Evolutionary conservation across 73 alveolate species (phyloP).

Genomic region (Stentor roeselii): DNA sequence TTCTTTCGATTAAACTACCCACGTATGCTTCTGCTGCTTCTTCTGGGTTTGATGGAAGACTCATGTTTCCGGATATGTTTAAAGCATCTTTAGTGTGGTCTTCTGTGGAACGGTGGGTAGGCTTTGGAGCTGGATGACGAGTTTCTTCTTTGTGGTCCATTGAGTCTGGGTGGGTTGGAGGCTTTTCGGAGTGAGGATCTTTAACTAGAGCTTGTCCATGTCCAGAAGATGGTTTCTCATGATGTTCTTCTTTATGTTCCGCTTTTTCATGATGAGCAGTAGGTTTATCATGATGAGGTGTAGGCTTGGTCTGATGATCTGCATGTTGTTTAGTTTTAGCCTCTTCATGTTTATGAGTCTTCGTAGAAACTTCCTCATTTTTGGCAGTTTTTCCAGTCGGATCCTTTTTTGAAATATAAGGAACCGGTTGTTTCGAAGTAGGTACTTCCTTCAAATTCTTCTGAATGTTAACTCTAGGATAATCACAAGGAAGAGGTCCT

Average conservation of each 20-base stretch:
- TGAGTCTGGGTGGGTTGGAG: neutral
- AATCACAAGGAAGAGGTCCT: conserved; percentile 13
- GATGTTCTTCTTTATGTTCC: neutral
- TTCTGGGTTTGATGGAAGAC: neutral
- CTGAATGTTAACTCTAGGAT: conserved; percentile 3
- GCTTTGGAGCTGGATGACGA: neutral
- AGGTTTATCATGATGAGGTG: too few relatives aligned
- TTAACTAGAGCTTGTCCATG: neutral
- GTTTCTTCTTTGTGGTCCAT: neutral
- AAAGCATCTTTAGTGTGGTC: neutral
- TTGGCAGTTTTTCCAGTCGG: too few relatives aligned
- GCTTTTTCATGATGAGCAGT: too few relatives aligned
- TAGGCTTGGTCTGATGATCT: neutral
- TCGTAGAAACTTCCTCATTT: neutral
- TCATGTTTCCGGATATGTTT: neutral
- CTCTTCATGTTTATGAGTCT: neutral
- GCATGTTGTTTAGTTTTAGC: neutral
- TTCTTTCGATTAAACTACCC: neutral
- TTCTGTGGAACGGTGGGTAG: neutral
- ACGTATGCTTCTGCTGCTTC: conserved; percentile 14
- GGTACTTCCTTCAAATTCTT: too few relatives aligned
- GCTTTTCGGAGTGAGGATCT: neutral
- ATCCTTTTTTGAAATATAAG: too few relatives aligned
- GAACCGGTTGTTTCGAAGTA: too few relatives aligned
- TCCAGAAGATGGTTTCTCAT: neutral